phyloP scores from a whole-genome alignment of 1,284 basidiomycete species.

The Melanopsichium pennsylvanicum region DNA sequence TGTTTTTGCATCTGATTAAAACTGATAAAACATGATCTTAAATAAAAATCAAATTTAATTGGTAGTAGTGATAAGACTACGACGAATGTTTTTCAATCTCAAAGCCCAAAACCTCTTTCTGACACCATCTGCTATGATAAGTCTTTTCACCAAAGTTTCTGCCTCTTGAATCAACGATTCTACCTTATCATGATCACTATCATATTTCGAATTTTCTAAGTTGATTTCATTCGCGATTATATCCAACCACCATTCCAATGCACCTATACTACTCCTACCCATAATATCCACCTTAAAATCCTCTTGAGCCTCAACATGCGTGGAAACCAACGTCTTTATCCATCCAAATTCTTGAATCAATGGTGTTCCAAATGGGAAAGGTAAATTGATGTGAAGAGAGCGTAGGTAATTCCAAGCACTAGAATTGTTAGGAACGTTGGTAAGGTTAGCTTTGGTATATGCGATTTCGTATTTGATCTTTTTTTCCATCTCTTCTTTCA shows the following conservation, averaged over 20 bases:
- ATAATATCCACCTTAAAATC: constrained; percentile 36
- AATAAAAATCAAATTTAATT: too few relatives aligned
- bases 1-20: too few relatives aligned
- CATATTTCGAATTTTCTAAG: too few relatives aligned
- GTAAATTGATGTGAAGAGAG: constrained; percentile 24
- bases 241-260: constrained; percentile 60
- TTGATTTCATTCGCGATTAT: too few relatives aligned
- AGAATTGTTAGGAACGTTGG: constrained; percentile 52
- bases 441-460: constrained; percentile 37
- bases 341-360: constrained; percentile 1
- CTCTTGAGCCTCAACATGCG: constrained; percentile 16
- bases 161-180: constrained; percentile 7
- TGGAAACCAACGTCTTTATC: constrained; percentile 25
- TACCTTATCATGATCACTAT: not conserved
- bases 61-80: too few relatives aligned
- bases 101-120: constrained; percentile 44
- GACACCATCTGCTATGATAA: constrained; percentile 47
- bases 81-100: constrained; percentile 21
- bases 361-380: not conserved
- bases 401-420: constrained; percentile 61
- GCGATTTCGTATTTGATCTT: constrained; percentile 28
- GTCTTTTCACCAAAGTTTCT: constrained; percentile 20
- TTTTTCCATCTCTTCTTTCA: constrained; percentile 27
- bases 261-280: constrained; percentile 29
- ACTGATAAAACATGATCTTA: too few relatives aligned